Conservation (phyloP, 495 filamentous ascomycete genomes). For the Pseudotulostoma volvatum region DNA sequence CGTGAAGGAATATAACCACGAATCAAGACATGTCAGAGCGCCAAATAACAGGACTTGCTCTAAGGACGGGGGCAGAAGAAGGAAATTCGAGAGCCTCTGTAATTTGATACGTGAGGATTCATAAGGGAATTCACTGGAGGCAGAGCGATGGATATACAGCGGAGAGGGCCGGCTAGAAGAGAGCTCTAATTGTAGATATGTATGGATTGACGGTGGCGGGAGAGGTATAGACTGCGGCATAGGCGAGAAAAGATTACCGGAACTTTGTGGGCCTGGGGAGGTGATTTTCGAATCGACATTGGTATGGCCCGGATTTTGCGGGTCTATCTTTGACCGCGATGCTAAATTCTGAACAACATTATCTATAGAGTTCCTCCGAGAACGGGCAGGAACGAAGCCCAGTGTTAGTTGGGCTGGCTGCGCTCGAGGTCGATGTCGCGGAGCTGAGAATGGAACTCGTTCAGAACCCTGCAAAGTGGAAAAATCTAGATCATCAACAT, state of each 20-base stretch:
- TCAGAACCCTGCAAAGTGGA: constrained; percentile 9
- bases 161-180: constrained; percentile 69
- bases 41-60: constrained; percentile 81
- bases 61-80: constrained; percentile 64
- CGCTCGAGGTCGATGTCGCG: constrained; percentile 20
- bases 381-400: constrained; percentile 3
- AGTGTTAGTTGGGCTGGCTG: constrained; percentile 24
- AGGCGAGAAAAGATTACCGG: constrained; percentile 39
- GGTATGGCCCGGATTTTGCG: constrained; percentile 12
- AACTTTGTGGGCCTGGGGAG: constrained; percentile 13
- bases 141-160: constrained; percentile 68
- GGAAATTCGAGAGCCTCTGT: constrained; percentile 79
- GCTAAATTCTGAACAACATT: constrained; percentile 10
- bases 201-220: constrained; percentile 73
- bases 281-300: constrained; percentile 25
- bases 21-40: constrained; percentile 75
- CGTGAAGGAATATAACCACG: constrained; percentile 95
- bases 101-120: constrained; percentile 95
- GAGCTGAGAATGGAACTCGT: constrained; percentile 6
- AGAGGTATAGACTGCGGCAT: constrained; percentile 57
- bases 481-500: constrained; percentile 12
- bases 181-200: constrained; percentile 76
- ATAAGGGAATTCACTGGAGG: constrained; percentile 63
- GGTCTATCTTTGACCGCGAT: constrained; percentile 21
- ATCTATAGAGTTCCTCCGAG: constrained; percentile 2